Base-by-base conservation (phyloP, 805 yeast species). In the Metschnikowia proteae region DNA sequence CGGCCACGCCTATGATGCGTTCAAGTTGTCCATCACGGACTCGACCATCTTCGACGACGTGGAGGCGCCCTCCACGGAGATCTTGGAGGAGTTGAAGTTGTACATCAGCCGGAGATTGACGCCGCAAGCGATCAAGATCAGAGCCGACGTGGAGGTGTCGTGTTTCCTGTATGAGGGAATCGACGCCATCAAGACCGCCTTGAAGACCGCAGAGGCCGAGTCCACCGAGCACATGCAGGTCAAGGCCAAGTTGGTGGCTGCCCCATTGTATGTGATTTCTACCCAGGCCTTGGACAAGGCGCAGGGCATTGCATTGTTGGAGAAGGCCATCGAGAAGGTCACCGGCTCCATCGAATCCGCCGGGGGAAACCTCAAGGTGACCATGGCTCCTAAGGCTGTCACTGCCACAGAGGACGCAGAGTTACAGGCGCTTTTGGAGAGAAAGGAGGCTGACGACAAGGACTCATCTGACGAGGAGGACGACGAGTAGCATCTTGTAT, bases 351-450 rank as follows among this genome's bases (percentile, higher is more conserved):
- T 94, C 61, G 79, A 78, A 52, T 74, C 78, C 22, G 78, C 81
- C 47, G 96, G 89, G 46, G 99, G 99, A 64, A 80, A 82, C 50
- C 86, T 96, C 68, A 88, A 87, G 58, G 86, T 92, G 56, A 90
- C 95, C 47, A 92, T 92, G 97, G 92, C 96, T 61, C 98, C 99
- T 65, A 92, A 91, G 82, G 97, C 98, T 38, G 98, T 94, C 58
- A 90, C 97, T 49, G 98, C 96, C 52, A 88, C 94, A 52, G 99
- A 94, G 68, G 99, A 94, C 69, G 98, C 97, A 52, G 97, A 91
- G 73, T 81, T 94, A 64, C 96, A 90, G 71, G 96, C 96, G 52
- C 80, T 94, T 57, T 83, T 94, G 81, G 97, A 92, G 73, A 81
- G 88, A 66, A 88, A 89, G 66, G 97, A 89, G 75, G 78, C 85